Conservation (phyloP, 768 basidiomycete genomes). For the Agrocybe chaxingu region DNA sequence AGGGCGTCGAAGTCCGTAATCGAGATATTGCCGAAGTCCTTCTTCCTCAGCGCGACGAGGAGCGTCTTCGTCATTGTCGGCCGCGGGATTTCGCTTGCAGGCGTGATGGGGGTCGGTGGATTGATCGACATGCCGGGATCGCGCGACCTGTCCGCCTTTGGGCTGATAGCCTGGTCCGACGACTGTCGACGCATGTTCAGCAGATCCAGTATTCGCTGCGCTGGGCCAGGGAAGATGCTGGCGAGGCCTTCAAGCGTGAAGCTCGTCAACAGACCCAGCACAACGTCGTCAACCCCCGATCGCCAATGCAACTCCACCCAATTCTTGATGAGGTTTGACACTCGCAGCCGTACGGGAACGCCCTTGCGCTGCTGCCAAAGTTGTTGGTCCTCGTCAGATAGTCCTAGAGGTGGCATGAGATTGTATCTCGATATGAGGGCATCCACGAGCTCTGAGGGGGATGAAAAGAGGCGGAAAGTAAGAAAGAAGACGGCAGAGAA, state of each 20-base stretch:
- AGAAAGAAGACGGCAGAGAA: conserved; percentile 92
- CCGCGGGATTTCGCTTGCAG: conserved; percentile 72
- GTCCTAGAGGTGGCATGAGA: conserved; percentile 57
- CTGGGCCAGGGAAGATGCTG: conserved; percentile 62
- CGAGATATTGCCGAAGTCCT: conserved; percentile 56
- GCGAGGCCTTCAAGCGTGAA: conserved; percentile 65
- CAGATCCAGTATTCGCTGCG: conserved; percentile 71
- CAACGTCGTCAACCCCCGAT: conserved; percentile 64
- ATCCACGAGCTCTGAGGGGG: conserved; percentile 72
- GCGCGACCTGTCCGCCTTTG: conserved; percentile 60
- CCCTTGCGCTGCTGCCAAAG: conserved; percentile 88
- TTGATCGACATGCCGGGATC: conserved; percentile 77
- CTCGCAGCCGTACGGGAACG: conserved; percentile 84
- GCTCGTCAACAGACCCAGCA: conserved; percentile 50
- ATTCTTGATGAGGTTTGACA: conserved; percentile 89
- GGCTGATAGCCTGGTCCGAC: conserved; percentile 46
- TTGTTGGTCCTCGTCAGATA: conserved; percentile 57
- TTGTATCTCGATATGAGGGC: conserved; percentile 83
- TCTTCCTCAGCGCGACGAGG: conserved; percentile 62
- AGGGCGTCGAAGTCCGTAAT: conserved; percentile 92
- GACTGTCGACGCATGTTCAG: conserved; percentile 53
- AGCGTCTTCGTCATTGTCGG: conserved; percentile 84
- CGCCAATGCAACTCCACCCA: conserved; percentile 96
- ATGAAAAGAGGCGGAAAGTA: conserved; percentile 90
- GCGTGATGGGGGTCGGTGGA: conserved; percentile 40